Evolutionary conservation across 2,329 filamentous ascomycete species (phyloP), one percentile per base, ranked within the genome.

Genomic region (Metarhizium robertsii): DNA sequence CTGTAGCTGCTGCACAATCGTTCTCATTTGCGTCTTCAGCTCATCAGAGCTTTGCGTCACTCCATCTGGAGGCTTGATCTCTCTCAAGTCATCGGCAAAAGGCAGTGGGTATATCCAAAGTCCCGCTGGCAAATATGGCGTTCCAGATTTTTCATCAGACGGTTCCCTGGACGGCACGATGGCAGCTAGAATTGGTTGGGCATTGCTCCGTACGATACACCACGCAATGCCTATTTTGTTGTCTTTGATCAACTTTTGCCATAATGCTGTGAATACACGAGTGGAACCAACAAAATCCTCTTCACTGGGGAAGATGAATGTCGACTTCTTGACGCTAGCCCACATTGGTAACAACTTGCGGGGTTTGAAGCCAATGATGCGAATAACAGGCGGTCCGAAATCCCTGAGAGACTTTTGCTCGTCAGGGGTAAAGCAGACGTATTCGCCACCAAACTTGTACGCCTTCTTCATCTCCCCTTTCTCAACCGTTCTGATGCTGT

Each of bases 401-500:
- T 89, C 76, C 58, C 86, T 85, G 57, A 99, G 78, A 20, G 80
- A 74, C 56, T 86, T 86, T 58, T 92, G 84, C 68, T 99, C 92
- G 38, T 96, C 91, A 0, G 85, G 80, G 0, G 85, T 85, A 68
- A 99, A 99, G 51, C 87, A 81, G 50, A 99, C 83, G 50, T 90
- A 90, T 61, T 95, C 90, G 43, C 90, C 92, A 13, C 92, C 94
- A 66, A 97, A 97, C 64, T 94, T 96, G 76, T 94, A 99, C 0
- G 92, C 94, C 70, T 94, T 96, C 57, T 87, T 87, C 20, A 95
- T 81, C 64, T 97, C 91, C 3, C 73, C 74, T 62, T 92, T 92
- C 59, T 95, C 86, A 0, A 97, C 84, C 0, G 84, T 83, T 42
- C 85, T 80, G 2, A 86, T 82, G 18, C 85, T 91, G 62, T 95